These are phyloP conservation scores for Kwoniella newhampshirensis DNA, from an alignment of 768 basidiomycete genomes.

Conservation along the genomic window DNA sequence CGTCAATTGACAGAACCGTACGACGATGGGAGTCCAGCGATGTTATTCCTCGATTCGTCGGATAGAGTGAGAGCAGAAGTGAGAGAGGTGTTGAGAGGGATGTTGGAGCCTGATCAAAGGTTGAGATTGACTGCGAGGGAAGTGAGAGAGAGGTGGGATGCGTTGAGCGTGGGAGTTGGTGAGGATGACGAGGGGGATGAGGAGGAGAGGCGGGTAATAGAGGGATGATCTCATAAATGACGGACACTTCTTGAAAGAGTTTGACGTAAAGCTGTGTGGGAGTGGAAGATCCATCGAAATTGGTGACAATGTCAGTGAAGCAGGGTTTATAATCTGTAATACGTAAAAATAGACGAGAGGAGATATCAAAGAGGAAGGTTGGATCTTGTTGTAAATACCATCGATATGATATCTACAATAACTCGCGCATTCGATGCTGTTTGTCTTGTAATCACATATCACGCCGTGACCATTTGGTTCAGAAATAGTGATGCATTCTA, in stretches of 20 bases:
- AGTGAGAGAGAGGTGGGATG: conserved; percentile 18
- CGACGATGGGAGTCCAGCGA: conserved; percentile 30
- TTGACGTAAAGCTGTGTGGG: neutral
- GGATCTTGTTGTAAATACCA: too few relatives aligned
- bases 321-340: too few relatives aligned
- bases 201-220: neutral
- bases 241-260: too few relatives aligned
- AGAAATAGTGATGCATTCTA: too few relatives aligned
- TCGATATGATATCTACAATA: too few relatives aligned
- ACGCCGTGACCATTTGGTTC: too few relatives aligned
- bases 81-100: conserved; percentile 25
- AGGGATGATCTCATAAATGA: too few relatives aligned
- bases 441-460: too few relatives aligned
- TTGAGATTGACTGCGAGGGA: conserved; percentile 28
- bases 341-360: too few relatives aligned
- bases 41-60: conserved; percentile 36
- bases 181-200: conserved; percentile 2
- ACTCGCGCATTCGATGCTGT: too few relatives aligned
- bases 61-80: conserved; percentile 27
- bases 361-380: too few relatives aligned
- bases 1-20: conserved; percentile 20
- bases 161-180: conserved; percentile 9
- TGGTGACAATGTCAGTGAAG: too few relatives aligned
- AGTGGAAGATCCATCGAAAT: neutral
- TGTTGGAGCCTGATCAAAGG: conserved; percentile 30